Evolutionary conservation across 2,329 filamentous ascomycete species (phyloP).

Genomic region (Colletotrichum sp.): DNA sequence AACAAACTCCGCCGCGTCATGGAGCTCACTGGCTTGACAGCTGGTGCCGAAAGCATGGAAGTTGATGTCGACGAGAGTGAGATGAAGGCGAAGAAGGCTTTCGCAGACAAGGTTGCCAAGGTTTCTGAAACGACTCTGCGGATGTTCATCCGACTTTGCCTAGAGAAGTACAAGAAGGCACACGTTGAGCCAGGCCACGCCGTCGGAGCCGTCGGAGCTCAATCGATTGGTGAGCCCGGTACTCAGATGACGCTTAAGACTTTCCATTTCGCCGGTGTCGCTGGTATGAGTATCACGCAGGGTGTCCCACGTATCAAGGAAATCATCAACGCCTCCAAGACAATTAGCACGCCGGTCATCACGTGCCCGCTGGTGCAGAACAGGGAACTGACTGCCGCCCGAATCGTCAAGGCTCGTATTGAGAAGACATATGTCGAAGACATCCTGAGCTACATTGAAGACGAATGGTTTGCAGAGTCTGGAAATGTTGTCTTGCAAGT

Average conservation of each 20-base stretch:
- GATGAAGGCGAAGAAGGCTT: conserved; percentile 37
- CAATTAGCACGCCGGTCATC: conserved; percentile 94
- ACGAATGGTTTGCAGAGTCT: conserved; percentile 81
- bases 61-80: conserved; percentile 29
- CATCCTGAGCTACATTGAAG: conserved; percentile 80
- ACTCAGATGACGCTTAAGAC: conserved; percentile 99
- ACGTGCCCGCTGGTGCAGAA: conserved; percentile 83
- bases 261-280: conserved; percentile 99
- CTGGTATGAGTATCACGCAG: conserved; percentile 98
- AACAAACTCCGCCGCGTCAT: conserved; percentile 51
- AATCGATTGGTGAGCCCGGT: conserved; percentile 97
- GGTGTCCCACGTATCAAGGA: conserved; percentile 99
- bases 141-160: conserved; percentile 80
- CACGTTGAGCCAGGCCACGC: conserved; percentile 94
- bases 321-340: conserved; percentile 97
- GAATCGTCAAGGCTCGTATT: conserved; percentile 89
- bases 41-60: conserved; percentile 27
- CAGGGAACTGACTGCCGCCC: conserved; percentile 77
- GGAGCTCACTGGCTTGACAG: conserved; percentile 13
- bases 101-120: conserved; percentile 79
- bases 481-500: conserved; percentile 83
- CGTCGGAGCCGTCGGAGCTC: conserved; percentile 93
- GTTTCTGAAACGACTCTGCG: conserved; percentile 77
- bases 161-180: conserved; percentile 89
- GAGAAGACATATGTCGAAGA: conserved; percentile 94